phyloP scores from a whole-genome alignment of 495 filamentous ascomycete species.

The Filosporella fistucella region DNA sequence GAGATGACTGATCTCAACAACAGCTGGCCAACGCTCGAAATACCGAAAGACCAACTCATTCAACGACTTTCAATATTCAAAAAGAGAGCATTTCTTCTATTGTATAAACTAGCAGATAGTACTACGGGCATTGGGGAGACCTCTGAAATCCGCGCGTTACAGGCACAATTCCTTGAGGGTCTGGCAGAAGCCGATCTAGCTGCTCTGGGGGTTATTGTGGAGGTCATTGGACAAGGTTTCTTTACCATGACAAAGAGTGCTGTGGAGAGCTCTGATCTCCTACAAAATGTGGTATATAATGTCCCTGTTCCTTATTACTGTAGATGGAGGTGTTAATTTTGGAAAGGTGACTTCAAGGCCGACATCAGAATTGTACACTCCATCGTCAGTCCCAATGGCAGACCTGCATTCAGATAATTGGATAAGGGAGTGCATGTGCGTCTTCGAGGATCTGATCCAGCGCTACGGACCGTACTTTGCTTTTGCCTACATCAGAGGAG shows the following conservation, averaged over 20 bases:
- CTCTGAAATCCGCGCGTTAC: constrained; percentile 3
- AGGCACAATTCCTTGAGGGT: constrained; percentile 12
- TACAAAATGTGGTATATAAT: not conserved
- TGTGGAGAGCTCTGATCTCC: not conserved
- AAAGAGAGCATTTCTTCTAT: constrained; percentile 6
- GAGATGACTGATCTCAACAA: constrained; percentile 3
- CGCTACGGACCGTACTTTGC: constrained; percentile 22
- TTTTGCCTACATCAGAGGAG: constrained; percentile 14
- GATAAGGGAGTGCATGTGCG: constrained; percentile 20
- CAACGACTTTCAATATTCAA: constrained; percentile 6
- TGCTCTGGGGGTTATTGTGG: constrained; percentile 16
- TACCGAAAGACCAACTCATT: constrained; percentile 6
- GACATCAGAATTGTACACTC: not conserved
- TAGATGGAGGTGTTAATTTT: too few species aligned
- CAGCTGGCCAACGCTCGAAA: constrained; percentile 9
- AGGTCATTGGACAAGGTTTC: constrained; percentile 18
- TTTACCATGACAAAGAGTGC: constrained; percentile 9
- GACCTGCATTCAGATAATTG: constrained; percentile 8
- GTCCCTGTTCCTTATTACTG: too few species aligned
- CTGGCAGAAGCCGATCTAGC: constrained; percentile 7
- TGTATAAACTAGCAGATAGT: constrained; percentile 17
- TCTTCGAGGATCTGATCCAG: constrained; percentile 19
- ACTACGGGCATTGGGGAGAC: constrained; percentile 1
- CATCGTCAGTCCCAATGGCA: not conserved
- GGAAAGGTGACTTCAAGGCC: not conserved